phyloP scores from a whole-genome alignment of 1,139 yeast genomes.

The Magnusiomyces tetraspermus region DNA sequence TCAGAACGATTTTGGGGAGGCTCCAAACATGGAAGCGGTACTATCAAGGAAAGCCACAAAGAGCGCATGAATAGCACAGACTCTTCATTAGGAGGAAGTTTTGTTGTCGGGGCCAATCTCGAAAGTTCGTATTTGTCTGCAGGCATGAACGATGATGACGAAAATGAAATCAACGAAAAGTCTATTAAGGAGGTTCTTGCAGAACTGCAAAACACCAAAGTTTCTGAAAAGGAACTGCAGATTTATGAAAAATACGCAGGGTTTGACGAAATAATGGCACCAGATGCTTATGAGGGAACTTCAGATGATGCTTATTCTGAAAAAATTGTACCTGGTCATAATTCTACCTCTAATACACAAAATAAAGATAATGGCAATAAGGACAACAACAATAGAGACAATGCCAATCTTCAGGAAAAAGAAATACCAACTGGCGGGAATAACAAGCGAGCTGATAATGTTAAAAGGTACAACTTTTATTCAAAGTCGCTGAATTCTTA shows the following conservation, averaged over 20 bases:
- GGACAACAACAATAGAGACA: background rate
- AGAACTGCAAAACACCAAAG: background rate
- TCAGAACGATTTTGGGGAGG: conserved; percentile 11
- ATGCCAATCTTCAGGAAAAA: background rate
- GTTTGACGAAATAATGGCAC: conserved; percentile 5
- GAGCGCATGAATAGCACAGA: conserved; percentile 1
- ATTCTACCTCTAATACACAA: background rate
- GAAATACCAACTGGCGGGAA: no score
- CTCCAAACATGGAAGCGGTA: background rate
- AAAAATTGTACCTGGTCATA: background rate
- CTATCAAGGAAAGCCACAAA: background rate
- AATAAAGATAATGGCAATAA: background rate
- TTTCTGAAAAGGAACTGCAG: conserved; percentile 2
- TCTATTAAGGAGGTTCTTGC: background rate
- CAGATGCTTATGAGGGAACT: background rate
- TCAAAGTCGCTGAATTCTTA: conserved; percentile 3
- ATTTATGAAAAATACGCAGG: conserved; percentile 1
- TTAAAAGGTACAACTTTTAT: background rate
- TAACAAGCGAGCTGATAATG: background rate
- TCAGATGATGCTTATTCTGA: background rate
- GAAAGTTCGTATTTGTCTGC: conserved; percentile 1
- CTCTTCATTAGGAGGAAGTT: conserved; percentile 2
- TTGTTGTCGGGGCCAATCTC: conserved; percentile 3
- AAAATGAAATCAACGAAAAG: background rate
- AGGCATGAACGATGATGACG: background rate